A percentile compares a stretch with the other conserved stretches of the same genome.
Conservation (phyloP, 768 basidiomycete species). For the Paxillus ammoniavirescens region DNA sequence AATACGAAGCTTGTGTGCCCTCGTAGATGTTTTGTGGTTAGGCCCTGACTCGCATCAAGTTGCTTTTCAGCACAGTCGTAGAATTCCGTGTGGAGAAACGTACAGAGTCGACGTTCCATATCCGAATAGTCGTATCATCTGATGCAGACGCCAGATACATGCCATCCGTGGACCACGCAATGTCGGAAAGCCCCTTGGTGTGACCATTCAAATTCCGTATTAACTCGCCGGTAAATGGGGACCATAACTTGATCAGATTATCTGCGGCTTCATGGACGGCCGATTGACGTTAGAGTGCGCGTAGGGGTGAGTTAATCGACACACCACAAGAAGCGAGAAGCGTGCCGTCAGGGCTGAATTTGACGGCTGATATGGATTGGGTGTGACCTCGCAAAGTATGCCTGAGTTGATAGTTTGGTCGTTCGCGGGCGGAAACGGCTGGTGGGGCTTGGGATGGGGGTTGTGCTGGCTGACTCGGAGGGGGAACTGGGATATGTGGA, state of each 20-base stretch:
- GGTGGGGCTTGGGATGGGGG: slow-evolving; percentile 31
- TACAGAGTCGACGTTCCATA: slow-evolving; percentile 86
- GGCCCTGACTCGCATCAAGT: slow-evolving; percentile 44
- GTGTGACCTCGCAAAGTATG: slow-evolving; percentile 77
- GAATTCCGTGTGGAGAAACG: slow-evolving; percentile 26
- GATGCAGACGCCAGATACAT: slow-evolving; percentile 85
- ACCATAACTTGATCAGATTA: slow-evolving; percentile 79
- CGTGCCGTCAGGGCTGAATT: slow-evolving; percentile 88
- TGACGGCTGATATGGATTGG: slow-evolving; percentile 82
- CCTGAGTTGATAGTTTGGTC: slow-evolving; percentile 68
- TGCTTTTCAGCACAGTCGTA: not conserved
- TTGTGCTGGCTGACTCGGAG: slow-evolving; percentile 31
- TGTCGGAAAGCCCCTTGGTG: slow-evolving; percentile 81
- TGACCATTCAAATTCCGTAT: slow-evolving; percentile 75
- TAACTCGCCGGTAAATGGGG: slow-evolving; percentile 74
- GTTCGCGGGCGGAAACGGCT: slow-evolving; percentile 38
- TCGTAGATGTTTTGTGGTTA: slow-evolving; percentile 67
- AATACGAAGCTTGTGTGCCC: slow-evolving; percentile 90
- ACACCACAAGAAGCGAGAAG: slow-evolving; percentile 85
- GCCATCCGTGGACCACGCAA: slow-evolving; percentile 87
- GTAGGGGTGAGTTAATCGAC: slow-evolving; percentile 24
- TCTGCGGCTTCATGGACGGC: slow-evolving; percentile 61
- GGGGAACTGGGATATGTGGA: slow-evolving; percentile 37
- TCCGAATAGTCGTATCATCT: slow-evolving; percentile 85
- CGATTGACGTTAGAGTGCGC: not conserved